Base-by-base conservation (phyloP, 2,329 filamentous ascomycete genomes). In the Onygena corvina region DNA sequence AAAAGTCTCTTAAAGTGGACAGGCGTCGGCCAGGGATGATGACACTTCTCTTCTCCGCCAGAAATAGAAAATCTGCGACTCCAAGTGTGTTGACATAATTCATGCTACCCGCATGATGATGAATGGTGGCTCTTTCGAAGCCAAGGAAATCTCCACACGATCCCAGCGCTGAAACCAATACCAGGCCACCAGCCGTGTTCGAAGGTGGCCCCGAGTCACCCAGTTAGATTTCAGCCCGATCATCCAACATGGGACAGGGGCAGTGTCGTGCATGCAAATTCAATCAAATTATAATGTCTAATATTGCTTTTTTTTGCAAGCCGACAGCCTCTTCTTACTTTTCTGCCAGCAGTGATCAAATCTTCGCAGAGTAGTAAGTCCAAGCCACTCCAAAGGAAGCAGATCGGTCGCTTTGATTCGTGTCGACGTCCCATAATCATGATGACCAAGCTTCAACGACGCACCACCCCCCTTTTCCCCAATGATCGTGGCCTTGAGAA, bases 61-160 rank as follows among this genome's bases (percentile, higher is more conserved):
- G 42, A 46, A 46, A 46, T 46, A 46, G 42, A 46, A 46, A 46
- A n/a, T n/a, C n/a, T n/a, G n/a, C n/a, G n/a, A n/a, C n/a, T n/a
- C n/a, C 30, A 40, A 18, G 34, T 36, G 34, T 21, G 25, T 11
- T 11, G 12, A 38, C 9, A 23, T 7, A 23, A 23, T 40, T 8
- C 36, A 40, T 40, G 4, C 20, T 20, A 23, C n/a, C n/a, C n/a
- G n/a, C n/a, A 40, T 40, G 36, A 21, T 40, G 36, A 40, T 40
- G 36, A 18, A n/a, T n/a, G n/a, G n/a, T n/a, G n/a, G n/a, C 30
- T 29, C 21, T 46, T 6, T 29, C 16, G 23, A 44, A 27, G 21
- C 21, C 40, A 30, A 23, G 42, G 42, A 21, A 14, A 29, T 46
- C 42, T 46, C 42, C 42, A 25, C 42, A 46, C 25, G 29, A 46